A percentile compares a stretch with the other conserved stretches of the same genome.
These are phyloP conservation scores for Asterochloris sp. DNA, from an alignment of 139 green algal species.

Conservation along the genomic window DNA sequence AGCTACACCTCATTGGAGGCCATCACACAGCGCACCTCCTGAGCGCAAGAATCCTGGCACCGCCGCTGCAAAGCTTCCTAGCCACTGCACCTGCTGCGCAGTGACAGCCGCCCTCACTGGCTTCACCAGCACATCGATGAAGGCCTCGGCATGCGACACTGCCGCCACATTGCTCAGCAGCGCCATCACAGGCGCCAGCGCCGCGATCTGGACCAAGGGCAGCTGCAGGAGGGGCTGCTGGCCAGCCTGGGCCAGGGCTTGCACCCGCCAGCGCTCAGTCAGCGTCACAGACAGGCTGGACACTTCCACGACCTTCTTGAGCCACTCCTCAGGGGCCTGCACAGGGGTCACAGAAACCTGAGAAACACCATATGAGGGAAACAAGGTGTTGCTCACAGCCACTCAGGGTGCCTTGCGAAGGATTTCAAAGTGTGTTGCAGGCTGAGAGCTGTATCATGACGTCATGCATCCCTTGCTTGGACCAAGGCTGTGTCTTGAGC, in stretches of 20 bases:
- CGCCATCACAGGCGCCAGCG: constrained; percentile 34
- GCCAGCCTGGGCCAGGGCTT: neutral
- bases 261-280: neutral
- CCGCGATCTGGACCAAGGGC: neutral
- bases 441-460: too few relatives aligned
- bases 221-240: constrained; percentile 17
- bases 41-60: constrained; percentile 7
- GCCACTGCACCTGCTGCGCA: constrained; percentile 29
- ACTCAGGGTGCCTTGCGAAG: too few relatives aligned
- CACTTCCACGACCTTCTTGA: constrained; percentile 39
- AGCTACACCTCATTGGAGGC: too few relatives aligned
- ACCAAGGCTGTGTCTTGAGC: too few relatives aligned
- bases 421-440: too few relatives aligned
- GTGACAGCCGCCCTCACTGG: constrained; percentile 10
- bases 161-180: constrained; percentile 7
- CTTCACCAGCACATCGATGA: constrained; percentile 10
- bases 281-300: constrained; percentile 31
- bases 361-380: too few relatives aligned
- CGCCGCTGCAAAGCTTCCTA: constrained; percentile 11
- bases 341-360: too few relatives aligned
- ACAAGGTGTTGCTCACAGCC: too few relatives aligned
- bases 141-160: neutral
- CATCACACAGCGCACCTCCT: neutral
- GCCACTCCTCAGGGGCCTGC: constrained; percentile 31
- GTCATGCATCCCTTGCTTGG: too few relatives aligned